phyloP scores from a whole-genome alignment of 352 stramenopile genomes.

The Globisporangium polare region DNA sequence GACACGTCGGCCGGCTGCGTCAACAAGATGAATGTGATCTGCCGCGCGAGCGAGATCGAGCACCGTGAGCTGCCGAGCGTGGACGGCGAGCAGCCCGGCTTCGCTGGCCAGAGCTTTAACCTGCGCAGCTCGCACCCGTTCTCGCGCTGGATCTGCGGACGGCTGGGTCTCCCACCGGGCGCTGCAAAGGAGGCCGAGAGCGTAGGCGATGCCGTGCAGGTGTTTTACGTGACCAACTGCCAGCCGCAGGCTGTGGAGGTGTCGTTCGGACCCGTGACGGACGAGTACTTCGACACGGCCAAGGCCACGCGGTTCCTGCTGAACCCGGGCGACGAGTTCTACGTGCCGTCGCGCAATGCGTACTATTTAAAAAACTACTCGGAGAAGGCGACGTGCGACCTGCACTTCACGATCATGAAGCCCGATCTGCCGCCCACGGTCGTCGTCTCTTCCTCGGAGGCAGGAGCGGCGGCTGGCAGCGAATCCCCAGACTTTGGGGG shows the following conservation, averaged over 20 bases:
- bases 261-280: conserved; percentile 56
- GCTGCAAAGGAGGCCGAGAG: conserved; percentile 96
- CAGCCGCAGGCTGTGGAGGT: conserved; percentile 84
- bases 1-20: conserved; percentile 48
- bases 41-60: conserved; percentile 64
- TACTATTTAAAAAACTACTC: conserved; percentile 98
- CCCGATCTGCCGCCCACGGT: conserved; percentile 25
- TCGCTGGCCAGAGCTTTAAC: conserved; percentile 88
- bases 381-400: conserved; percentile 65
- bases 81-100: conserved; percentile 45
- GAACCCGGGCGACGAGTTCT: conserved; percentile 94
- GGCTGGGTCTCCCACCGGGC: conserved; percentile 87
- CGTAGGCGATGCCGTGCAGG: conserved; percentile 90
- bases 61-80: conserved; percentile 65
- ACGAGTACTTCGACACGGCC: conserved; percentile 84
- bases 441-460: conserved; percentile 2
- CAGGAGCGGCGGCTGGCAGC: neutral
- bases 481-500: neutral
- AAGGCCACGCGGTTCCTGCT: conserved; percentile 94
- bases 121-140: conserved; percentile 60
- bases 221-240: conserved; percentile 92
- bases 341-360: conserved; percentile 94
- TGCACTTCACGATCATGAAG: conserved; percentile 96
- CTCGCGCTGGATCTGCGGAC: conserved; percentile 88
- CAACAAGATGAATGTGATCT: conserved; percentile 83